These are phyloP conservation scores for Marasmius fiardii DNA, from an alignment of 1,284 basidiomycete genomes.

Conservation along the genomic window DNA sequence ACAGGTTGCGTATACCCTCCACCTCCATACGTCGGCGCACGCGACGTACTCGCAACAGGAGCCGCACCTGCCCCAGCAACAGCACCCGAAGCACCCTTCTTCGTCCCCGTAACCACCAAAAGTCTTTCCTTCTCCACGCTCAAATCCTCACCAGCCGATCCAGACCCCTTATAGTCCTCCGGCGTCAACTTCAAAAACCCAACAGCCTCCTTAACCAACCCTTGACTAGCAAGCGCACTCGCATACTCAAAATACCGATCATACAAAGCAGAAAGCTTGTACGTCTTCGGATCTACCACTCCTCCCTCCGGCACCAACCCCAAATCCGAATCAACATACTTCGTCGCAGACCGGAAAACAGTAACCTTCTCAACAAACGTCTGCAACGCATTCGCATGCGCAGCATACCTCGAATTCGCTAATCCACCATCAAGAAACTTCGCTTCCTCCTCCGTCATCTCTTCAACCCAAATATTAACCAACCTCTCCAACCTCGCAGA, in stretches of 20 bases:
- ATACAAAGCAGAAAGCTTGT: conserved; percentile 85
- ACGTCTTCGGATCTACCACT: conserved; percentile 59
- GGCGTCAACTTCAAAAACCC: conserved; percentile 84
- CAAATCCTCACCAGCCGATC: conserved; percentile 42
- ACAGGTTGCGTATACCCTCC: conserved; percentile 12
- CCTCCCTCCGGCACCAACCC: conserved; percentile 23
- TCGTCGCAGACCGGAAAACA: conserved; percentile 88
- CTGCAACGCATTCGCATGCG: conserved; percentile 88
- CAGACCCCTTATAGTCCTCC: conserved; percentile 67
- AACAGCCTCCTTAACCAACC: conserved; percentile 81
- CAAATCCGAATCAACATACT: conserved; percentile 85
- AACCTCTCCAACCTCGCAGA: conserved; percentile 88
- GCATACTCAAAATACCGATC: conserved; percentile 97
- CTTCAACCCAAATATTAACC: conserved; percentile 91
- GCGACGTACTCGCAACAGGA: conserved; percentile 4
- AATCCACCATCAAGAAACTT: conserved; percentile 37
- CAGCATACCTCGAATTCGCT: conserved; percentile 70
- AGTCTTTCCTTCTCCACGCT: conserved; percentile 64
- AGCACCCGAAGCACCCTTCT: conserved; percentile 22
- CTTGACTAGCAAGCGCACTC: conserved; percentile 88
- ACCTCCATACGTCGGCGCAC: conserved; percentile 10
- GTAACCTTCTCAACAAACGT: conserved; percentile 97
- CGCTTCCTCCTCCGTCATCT: conserved; percentile 86
- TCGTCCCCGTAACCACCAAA: conserved; percentile 42
- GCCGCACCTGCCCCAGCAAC: conserved; percentile 20